These are phyloP conservation scores for Vaccinium myrtillus DNA, from an alignment of 148 eudicot species.

Conservation along the genomic window DNA sequence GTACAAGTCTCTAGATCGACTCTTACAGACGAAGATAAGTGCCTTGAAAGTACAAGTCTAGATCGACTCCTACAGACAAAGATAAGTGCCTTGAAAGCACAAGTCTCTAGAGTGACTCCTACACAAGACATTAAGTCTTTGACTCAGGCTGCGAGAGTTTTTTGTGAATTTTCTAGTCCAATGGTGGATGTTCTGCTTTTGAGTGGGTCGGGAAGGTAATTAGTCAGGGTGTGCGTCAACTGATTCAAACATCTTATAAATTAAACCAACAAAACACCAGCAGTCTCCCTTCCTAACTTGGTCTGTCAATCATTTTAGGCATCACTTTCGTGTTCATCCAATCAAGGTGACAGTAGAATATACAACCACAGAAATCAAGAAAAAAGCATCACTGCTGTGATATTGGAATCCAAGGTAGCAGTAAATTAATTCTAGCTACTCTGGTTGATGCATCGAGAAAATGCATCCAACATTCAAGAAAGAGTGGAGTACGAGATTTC, in stretches of 20 bases:
- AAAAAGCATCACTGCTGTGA: not conserved
- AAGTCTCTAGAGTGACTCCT: not conserved
- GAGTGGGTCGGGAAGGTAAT: not conserved
- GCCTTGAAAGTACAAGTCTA: no score
- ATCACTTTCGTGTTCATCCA: not conserved
- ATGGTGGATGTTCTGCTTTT: not conserved
- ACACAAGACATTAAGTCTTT: not conserved
- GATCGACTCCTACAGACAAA: no score
- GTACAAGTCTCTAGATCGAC: no score
- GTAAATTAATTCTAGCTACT: not conserved
- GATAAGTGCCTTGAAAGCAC: not conserved
- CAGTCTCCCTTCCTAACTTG: no score
- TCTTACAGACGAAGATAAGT: no score
- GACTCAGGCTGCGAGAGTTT: not conserved
- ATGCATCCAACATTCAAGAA: constrained; percentile 11
- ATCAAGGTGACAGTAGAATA: not conserved
- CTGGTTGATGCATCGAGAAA: constrained; percentile 12
- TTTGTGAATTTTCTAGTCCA: not conserved
- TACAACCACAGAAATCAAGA: constrained; percentile 6
- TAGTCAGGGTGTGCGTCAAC: not conserved
- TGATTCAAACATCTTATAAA: not conserved
- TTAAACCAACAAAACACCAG: not conserved
- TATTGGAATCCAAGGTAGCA: not conserved
- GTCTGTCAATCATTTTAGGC: not conserved
- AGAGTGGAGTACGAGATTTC: not conserved